These are phyloP conservation scores for Penicillium paradoxum DNA, from an alignment of 495 filamentous ascomycete genomes.

Conservation along the genomic window DNA sequence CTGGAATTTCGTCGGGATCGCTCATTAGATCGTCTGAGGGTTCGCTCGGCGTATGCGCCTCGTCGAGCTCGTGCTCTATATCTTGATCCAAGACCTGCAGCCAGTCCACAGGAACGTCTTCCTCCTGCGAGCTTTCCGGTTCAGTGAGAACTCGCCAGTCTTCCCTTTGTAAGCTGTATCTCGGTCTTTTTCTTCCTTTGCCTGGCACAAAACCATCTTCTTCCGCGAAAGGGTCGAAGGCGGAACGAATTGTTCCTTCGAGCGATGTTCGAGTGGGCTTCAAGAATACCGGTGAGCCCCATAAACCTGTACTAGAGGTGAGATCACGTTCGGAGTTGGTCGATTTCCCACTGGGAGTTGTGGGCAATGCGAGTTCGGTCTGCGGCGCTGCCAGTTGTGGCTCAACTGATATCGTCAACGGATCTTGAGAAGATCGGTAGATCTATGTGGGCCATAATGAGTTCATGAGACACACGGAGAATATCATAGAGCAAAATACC, in stretches of 20 bases:
- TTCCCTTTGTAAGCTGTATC: slow-evolving; percentile 62
- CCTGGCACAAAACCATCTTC: slow-evolving; percentile 59
- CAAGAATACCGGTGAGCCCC: slow-evolving; percentile 72
- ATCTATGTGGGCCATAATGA: slow-evolving; percentile 23
- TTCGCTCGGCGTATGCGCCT: slow-evolving; percentile 7
- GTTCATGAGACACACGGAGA: not conserved
- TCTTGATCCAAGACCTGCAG: slow-evolving; percentile 29
- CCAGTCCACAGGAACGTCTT: slow-evolving; percentile 27
- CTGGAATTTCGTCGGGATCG: slow-evolving; percentile 12
- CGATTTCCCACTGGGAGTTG: slow-evolving; percentile 20
- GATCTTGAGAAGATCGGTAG: slow-evolving; percentile 24
- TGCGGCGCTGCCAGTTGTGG: slow-evolving; percentile 26
- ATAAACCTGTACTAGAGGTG: slow-evolving; percentile 25
- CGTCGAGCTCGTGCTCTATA: slow-evolving; percentile 25
- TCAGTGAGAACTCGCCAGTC: slow-evolving; percentile 69
- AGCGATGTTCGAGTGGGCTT: slow-evolving; percentile 59
- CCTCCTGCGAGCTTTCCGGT: slow-evolving; percentile 59
- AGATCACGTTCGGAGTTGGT: slow-evolving; percentile 3
- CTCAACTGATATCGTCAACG: slow-evolving; percentile 45
- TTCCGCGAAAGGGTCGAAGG: slow-evolving; percentile 64
- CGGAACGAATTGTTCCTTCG: slow-evolving; percentile 52
- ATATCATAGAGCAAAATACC: slow-evolving; percentile 37
- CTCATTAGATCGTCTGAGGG: slow-evolving; percentile 4
- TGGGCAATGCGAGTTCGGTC: slow-evolving; percentile 17
- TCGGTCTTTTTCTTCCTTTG: slow-evolving; percentile 64